Evolutionary conservation across 129 eudicot genomes (phyloP).

Genomic region (Kitagawia praeruptora): DNA sequence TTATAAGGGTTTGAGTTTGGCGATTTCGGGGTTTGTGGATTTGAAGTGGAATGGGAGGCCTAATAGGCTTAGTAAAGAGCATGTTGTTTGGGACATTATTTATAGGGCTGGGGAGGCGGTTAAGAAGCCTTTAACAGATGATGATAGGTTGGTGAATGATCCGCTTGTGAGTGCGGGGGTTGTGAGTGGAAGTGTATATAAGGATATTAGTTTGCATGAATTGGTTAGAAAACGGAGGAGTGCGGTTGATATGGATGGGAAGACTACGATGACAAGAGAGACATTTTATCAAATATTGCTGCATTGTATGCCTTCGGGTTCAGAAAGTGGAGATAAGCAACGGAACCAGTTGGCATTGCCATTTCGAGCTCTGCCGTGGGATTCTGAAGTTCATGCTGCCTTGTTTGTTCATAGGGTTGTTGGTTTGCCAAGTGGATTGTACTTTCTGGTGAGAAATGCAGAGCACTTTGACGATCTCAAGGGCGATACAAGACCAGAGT

Average conservation of each 20-base stretch:
- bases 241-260: slow-evolving; percentile 93
- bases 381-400: slow-evolving; percentile 72
- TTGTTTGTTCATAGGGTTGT: slow-evolving; percentile 88
- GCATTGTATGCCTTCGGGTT: slow-evolving; percentile 81
- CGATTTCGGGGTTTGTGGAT: slow-evolving; percentile 33
- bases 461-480: slow-evolving; percentile 63
- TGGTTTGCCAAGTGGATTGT: slow-evolving; percentile 76
- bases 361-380: slow-evolving; percentile 80
- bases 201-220: slow-evolving; percentile 43
- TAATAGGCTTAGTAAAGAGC: slow-evolving; percentile 77
- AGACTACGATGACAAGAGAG: slow-evolving; percentile 37
- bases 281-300: slow-evolving; percentile 75
- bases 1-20: slow-evolving; percentile 35
- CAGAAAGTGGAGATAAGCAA: slow-evolving; percentile 43
- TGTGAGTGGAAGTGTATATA: slow-evolving; percentile 42
- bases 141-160: slow-evolving; percentile 26
- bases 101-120: slow-evolving; percentile 65
- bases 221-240: slow-evolving; percentile 89
- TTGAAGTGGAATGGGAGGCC: slow-evolving; percentile 89
- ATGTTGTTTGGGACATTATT: slow-evolving; percentile 75
- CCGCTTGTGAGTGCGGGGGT: slow-evolving; percentile 33
- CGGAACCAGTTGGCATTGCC: slow-evolving; percentile 64
- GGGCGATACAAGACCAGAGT: slow-evolving; percentile 45
- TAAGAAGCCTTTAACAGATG: slow-evolving; percentile 46
- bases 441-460: slow-evolving; percentile 84